Base-by-base conservation (phyloP, 768 basidiomycete species). In the Suillus luteus region DNA sequence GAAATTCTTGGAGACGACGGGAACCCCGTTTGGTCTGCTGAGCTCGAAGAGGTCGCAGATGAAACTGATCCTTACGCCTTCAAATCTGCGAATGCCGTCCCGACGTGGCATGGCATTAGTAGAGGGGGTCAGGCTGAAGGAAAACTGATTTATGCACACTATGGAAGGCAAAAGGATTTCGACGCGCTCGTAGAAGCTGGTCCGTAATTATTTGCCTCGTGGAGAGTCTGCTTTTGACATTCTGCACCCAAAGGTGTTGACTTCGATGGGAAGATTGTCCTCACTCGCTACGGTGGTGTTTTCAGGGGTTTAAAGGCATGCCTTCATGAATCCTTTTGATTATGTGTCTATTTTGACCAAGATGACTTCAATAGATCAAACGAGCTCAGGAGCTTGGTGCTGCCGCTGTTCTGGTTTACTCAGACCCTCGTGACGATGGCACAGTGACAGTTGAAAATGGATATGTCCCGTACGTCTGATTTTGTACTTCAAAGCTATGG, bases 21-120 rank as follows among this genome's bases (percentile, higher is more conserved):
- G 17, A 72, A 75, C 5, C 73, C 80, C 3, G 69, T 79, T 12
- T 87, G 89, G 86, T 75, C 80, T 19, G 91, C 91, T 4, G 80
- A 85, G 59, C 75, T 93, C 8, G 81, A 85, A 65, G 92, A 93
- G 70, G 80, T 86, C 38, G 84, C 82, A n/a, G 85, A 91, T 62
- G 79, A 78, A 9, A 82, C 83, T 2, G 92, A 93, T 67, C 82
- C 85, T 4, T 85, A 86, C 51, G 88, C 88, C n/a, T 71, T 77
- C 27, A 71, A 84, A 65, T 82, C 86, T 61, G 80, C 81, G n/a
- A 80, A 82, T 44, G 80, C 83, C 37, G 82, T 90, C 7, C 83
- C 82, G 1, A 76, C 86, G 31, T 93, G 89, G 82, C 91, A 92
- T 71, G 91, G 90, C 0, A 75, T 89, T 17, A 88, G 86, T 63